Base-by-base conservation (phyloP, 2,329 filamentous ascomycete genomes). In the Sporothrix brunneoviolacea region DNA sequence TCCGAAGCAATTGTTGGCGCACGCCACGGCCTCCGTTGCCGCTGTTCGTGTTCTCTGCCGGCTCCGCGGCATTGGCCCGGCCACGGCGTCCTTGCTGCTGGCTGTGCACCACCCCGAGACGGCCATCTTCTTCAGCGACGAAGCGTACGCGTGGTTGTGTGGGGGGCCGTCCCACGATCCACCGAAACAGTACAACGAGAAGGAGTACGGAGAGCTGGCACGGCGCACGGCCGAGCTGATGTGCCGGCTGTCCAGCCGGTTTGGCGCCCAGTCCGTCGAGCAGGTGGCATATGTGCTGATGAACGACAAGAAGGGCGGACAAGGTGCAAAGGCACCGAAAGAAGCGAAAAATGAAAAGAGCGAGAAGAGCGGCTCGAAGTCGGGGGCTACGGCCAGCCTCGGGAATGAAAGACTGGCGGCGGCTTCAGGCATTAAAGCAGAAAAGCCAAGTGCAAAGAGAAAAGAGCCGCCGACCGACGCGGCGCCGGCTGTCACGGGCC, bases 101-200 rank as follows among this genome's bases (percentile, higher is more conserved):
- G 77, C 83, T 4, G 78, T 85, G 4, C 76, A 82, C 56, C 75
- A 82, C 53, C 75, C 83, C 0, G 64, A 70, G 0, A 66, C 68
- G 12, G 72, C 83, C 43, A 76, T 86, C 2, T 91, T 91, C 71
- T 91, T 91, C 67, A 86, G 83, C 3, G 88, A 94, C 61, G 88
- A 93, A 65, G 74, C 83, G 4, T 91, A 83, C 61, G 76, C 82
- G 57, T 91, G 86, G 86, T 67, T 85, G 6, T 79, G 79, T 59
- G 79, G 76, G 61, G 64, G 66, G n/a, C 73, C 73, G 0, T 67
- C 69, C 36, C 74, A 69, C 48, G 66, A 60, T 4, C n/a, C 30
- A 0, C 65, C 70, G 21, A 82, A 88, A 63, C 86, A 83, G 65
- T 93, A 93, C 65, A 84, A 74, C 37, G 65, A 68, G 18, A 82